These are phyloP conservation scores for Protea cynaroides DNA, from an alignment of 164 flowering plant genomes.

Conservation along the genomic window DNA sequence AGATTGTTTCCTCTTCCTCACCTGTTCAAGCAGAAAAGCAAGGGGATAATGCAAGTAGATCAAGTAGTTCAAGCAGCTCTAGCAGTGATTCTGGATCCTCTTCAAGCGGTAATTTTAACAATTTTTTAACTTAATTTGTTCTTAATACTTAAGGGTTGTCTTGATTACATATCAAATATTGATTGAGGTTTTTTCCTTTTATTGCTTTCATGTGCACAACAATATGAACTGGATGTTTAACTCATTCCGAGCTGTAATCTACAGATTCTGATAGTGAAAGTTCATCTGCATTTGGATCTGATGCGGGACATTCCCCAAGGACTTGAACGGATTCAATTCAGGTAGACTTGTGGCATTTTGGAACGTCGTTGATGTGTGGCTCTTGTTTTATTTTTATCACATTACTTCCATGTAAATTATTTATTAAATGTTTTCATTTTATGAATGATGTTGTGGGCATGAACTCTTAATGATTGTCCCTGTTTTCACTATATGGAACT, in stretches of 20 bases:
- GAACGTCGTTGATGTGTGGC: neutral
- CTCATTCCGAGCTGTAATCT: slow-evolving; percentile 3
- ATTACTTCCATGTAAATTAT: too few relatives aligned
- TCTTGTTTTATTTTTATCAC: neutral
- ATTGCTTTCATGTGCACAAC: too few relatives aligned
- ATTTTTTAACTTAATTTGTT: neutral
- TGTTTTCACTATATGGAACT: too few relatives aligned
- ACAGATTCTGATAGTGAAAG: slow-evolving; percentile 79
- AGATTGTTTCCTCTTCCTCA: slow-evolving; percentile 30
- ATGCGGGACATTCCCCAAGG: slow-evolving; percentile 39
- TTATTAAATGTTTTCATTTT: too few relatives aligned
- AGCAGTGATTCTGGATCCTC: slow-evolving; percentile 83
- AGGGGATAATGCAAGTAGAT: slow-evolving; percentile 42
- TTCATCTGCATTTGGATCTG: slow-evolving; percentile 62
- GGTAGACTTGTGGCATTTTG: slow-evolving; percentile 17
- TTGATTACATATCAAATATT: too few relatives aligned
- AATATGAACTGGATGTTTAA: too few relatives aligned
- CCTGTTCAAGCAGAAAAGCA: slow-evolving; percentile 45
- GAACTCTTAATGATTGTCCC: too few relatives aligned
- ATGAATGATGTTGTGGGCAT: too few relatives aligned
- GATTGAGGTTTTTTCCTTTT: too few relatives aligned
- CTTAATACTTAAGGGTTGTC: too few relatives aligned
- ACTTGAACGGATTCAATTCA: slow-evolving; percentile 24
- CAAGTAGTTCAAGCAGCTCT: slow-evolving; percentile 82
- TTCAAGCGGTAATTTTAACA: slow-evolving; percentile 58